A percentile compares a stretch with the other conserved stretches of the same genome.
phyloP scores from a whole-genome alignment of 2,329 filamentous ascomycete species.

The Trichoderma pleuroti region DNA sequence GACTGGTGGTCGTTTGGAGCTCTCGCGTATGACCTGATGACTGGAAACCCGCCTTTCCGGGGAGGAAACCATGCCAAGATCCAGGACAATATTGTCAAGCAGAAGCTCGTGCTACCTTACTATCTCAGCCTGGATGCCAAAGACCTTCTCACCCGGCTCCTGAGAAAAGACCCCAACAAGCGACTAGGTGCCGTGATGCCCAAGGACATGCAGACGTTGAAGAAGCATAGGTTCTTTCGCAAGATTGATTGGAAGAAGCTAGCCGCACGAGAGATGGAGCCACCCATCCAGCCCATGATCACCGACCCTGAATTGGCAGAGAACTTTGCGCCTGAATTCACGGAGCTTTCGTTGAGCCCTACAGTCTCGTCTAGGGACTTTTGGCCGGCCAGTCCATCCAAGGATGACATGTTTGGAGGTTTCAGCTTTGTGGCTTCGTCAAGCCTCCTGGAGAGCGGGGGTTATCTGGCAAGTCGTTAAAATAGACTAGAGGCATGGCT shows the following conservation, averaged over 20 bases:
- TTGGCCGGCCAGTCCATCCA: constrained; percentile 39
- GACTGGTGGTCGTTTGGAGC: constrained; percentile 99
- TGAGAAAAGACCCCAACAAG: constrained; percentile 90
- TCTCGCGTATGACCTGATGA: constrained; percentile 87
- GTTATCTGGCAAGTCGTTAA: constrained; percentile 26
- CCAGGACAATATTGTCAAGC: constrained; percentile 90
- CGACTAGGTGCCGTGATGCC: constrained; percentile 84
- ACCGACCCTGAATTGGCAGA: constrained; percentile 94
- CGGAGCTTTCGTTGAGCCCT: constrained; percentile 76
- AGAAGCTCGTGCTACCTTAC: constrained; percentile 85
- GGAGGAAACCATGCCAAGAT: constrained; percentile 92
- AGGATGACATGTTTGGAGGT: constrained; percentile 59
- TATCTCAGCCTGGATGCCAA: constrained; percentile 90
- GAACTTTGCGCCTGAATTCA: constrained; percentile 95
- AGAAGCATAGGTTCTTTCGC: constrained; percentile 92
- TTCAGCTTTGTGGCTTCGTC: constrained; percentile 62
- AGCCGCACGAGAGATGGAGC: constrained; percentile 74
- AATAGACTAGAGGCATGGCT: not conserved
- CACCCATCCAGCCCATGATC: constrained; percentile 88
- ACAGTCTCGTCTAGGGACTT: constrained; percentile 48
- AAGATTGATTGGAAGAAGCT: constrained; percentile 94
- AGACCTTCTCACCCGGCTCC: constrained; percentile 82
- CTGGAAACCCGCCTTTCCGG: constrained; percentile 84
- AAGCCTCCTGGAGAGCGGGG: constrained; percentile 51
- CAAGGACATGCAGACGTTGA: constrained; percentile 80